Percentiles rank a stretch among this genome's conserved stretches.
Conservation (phyloP, 2,329 filamentous ascomycete genomes). For the Colletotrichum magnum region DNA sequence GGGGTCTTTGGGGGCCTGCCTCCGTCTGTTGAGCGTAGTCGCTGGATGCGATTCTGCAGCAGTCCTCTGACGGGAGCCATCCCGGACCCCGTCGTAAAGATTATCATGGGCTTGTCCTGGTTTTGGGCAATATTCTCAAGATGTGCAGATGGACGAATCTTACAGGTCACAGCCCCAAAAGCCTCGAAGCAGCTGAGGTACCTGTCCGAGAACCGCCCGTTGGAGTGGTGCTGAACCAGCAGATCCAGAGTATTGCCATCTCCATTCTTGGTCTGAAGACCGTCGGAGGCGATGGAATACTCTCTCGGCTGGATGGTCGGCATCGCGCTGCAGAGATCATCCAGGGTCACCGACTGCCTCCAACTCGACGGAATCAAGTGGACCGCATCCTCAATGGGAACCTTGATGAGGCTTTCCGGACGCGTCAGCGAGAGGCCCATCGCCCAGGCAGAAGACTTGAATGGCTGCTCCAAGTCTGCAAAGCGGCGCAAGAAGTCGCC, state of each 20-base stretch:
- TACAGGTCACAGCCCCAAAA: conserved; percentile 34
- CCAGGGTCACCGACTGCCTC: conserved; percentile 21
- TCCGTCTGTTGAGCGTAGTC: background rate
- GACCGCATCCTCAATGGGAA: conserved; percentile 28
- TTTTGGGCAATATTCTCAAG: conserved; percentile 24
- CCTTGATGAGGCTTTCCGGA: conserved; percentile 18
- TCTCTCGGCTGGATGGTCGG: conserved; percentile 34
- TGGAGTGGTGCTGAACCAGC: conserved; percentile 27
- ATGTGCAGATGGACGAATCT: conserved; percentile 30
- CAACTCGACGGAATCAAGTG: conserved; percentile 28
- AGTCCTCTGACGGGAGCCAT: conserved; percentile 36
- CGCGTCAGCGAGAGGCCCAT: conserved; percentile 7
- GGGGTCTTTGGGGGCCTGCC: background rate
- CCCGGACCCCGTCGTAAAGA: conserved; percentile 38
- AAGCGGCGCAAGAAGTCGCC: conserved; percentile 27
- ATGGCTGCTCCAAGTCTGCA: conserved; percentile 29
- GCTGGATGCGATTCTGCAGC: conserved; percentile 25
- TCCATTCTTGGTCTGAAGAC: conserved; percentile 6
- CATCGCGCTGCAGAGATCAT: conserved; percentile 27
- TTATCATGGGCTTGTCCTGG: conserved; percentile 26
- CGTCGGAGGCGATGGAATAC: conserved; percentile 35
- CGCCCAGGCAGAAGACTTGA: conserved; percentile 26
- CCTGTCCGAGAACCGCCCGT: conserved; percentile 31
- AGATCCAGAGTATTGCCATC: conserved; percentile 29
- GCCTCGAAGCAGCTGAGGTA: conserved; percentile 30